Evolutionary conservation across 1,139 yeast genomes (phyloP), one percentile per base, ranked within the genome.

Genomic region (Ogataea hybrid): DNA sequence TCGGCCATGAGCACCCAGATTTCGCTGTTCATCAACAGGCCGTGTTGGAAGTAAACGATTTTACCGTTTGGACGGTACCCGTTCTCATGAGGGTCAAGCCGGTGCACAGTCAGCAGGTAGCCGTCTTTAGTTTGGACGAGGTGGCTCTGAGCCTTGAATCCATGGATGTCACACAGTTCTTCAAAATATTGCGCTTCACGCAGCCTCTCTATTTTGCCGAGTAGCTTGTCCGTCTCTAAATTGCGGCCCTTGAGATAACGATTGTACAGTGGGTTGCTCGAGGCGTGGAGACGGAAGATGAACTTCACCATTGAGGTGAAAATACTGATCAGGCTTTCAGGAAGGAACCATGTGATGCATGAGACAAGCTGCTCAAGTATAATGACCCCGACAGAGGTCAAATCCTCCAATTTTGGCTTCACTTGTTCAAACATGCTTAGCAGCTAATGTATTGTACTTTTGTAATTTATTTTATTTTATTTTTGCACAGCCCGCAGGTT

Each of bases 11-110:
- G 77, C 34, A 85, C 79, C 97, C 62, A 59, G 7, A 90, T 77
- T 56, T 90, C 97, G 39, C 94, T 81, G 58, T 83, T 81, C 97
- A 90, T 90, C 51, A 90, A 71, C 43, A 90, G 69, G 0, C 97
- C 97, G 61, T 90, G 97, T 57, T 90, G 97, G 41, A 90, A 69
- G 57, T 87, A 90, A 0, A 85, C 84, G 2, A 83, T 81, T 36
- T 56, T 49, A 2, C 65, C 66, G 48, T 62, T 63, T 2, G 63
- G 53, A 20, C 41, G 43, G 28, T 47, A 53, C 5, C 59, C 61
- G 40, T 62, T 62, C 5, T 32, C 34, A 21, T 37, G 46, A 0
- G 67, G 66, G 25, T 55, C 49, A 10, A 63, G 36, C 22, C 66
- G 46, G 41, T 63, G 66, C 5, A 61, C 32, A 0, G 64, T 56